Evolutionary conservation across 345 rosid genomes (phyloP), one percentile per base, ranked within the genome.

Genomic region (Citrus australasica): DNA sequence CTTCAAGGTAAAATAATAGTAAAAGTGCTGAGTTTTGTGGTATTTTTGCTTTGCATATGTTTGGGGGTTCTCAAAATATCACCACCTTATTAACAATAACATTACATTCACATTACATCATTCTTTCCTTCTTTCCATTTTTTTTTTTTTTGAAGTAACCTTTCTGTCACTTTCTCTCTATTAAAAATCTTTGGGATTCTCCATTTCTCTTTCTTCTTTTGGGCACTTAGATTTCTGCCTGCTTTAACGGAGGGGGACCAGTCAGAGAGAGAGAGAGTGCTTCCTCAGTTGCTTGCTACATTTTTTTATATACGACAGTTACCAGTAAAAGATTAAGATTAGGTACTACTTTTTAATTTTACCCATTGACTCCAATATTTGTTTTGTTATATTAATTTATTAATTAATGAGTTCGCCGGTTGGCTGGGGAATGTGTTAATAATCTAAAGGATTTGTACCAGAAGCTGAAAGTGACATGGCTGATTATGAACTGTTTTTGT

Each of bases 51-150:
- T 53, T 53, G 58, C 22, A 17, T 53, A 53, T 17, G 58, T 53
- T 4, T 53, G 58, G 4, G 22, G 1, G 58, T 53, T 53, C 19
- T 53, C 6, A 53, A 14, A 53, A 16, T 53, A 53, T 53, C 58
- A 53, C 58, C n/a, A 14, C 35, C 21, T 30, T 16, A 33, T 11
- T 11, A 46, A 46, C 14, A 46, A 46, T 46, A 11, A 46, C 13
- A 46, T n/a, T 8, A 1, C 22, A 33, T 21, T 35, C 14, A 46
- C 58, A 68, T 24, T 40, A 38, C 53, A 68, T 68, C 56, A 68
- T 11, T 24, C 3, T 24, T 73, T 72, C 69, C 60, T 76, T 81
- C 76, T 56, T 61, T 38, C 67, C 19, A 71, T 73, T 28, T 76
- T 68, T 76, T 32, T 76, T 32, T 68, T 75, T 63, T 46, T 59